Conservation (phyloP, 371 early-diverging fungal genomes). For the Rhizomucor miehei region DNA sequence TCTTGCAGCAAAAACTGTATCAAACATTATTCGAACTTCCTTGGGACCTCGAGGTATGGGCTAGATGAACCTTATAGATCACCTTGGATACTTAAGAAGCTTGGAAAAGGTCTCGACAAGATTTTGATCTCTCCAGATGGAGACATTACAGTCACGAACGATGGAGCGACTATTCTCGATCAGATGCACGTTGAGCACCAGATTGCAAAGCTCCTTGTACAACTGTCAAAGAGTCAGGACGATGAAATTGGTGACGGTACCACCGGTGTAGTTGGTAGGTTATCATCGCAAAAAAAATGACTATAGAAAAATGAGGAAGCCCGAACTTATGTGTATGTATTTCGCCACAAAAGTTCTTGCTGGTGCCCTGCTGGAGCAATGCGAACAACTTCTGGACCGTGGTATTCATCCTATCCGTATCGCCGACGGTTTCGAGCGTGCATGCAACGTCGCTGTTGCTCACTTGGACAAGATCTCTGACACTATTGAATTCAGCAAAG, state of each 20-base stretch:
- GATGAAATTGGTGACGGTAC: conserved; percentile 99
- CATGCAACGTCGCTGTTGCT: conserved; percentile 89
- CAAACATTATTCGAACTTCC: conserved; percentile 96
- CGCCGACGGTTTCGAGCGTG: conserved; percentile 98
- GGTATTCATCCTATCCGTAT: conserved; percentile 99
- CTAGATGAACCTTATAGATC: neutral
- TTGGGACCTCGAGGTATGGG: conserved; percentile 97
- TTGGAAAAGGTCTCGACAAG: conserved; percentile 95
- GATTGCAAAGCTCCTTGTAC: conserved; percentile 97
- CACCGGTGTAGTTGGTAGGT: conserved; percentile 97
- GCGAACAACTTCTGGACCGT: conserved; percentile 92
- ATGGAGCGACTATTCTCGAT: conserved; percentile 99
- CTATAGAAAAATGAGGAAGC: neutral
- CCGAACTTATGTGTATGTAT: conserved; percentile 4
- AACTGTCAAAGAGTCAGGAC: conserved; percentile 98
- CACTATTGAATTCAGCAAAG: conserved; percentile 80
- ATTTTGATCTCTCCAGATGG: conserved; percentile 99
- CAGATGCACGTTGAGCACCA: conserved; percentile 99
- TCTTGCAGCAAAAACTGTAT: conserved; percentile 94
- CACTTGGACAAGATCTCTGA: conserved; percentile 94
- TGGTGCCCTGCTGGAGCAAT: conserved; percentile 97
- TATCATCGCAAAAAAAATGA: neutral
- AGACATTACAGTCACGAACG: conserved; percentile 99
- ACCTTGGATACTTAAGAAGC: neutral
- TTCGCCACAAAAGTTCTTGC: conserved; percentile 90